Evolutionary conservation across 495 filamentous ascomycete species (phyloP), one percentile per base, ranked within the genome.

Genomic region (Aspergillus steynii): DNA sequence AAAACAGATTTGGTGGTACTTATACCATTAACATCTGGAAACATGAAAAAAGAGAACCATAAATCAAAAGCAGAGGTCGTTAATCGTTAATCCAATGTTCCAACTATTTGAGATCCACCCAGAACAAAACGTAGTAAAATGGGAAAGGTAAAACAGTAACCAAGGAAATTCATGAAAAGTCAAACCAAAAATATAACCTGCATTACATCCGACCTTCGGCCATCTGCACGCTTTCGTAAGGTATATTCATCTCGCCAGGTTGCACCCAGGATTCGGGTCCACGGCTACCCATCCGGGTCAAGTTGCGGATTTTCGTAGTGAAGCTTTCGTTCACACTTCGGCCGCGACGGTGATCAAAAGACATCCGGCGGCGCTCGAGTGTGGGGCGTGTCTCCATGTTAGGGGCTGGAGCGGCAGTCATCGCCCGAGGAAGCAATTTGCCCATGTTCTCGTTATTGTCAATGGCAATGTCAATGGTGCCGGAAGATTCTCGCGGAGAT

Each of bases 401-500:
- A 8, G 71, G 47, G 4, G 74, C 59, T 1, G 79, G 77, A 5
- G 67, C 75, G 6, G 74, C 75, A 0, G 77, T 79, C 73, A 78
- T 76, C 15, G 76, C 75, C 6, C 75, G 77, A 25, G 73, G 73
- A 45, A 77, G 68, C 4, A 74, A 56, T 52, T 67, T 68, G 10
- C 72, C 76, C 45, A 76, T 59, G 20, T 76, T 64, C 50, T 77
- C 59, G 61, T 76, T 42, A 42, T 42, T 86, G 25, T 92, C 88
- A 72, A 90, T 87, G n/a, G 87, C 87, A 61, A 91, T 88, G 61
- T 90, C 87, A 56, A 91, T 91, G 26, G 85, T 85, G 5, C 83
- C 88, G 0, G 74, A 76, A 46, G 75, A 83, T 25, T 71, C 75
- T 55, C 74, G 75, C 29, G 79, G 80, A 4, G 79, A 78, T 27